A percentile compares a stretch with the other conserved stretches of the same genome.
phyloP scores from a whole-genome alignment of 2,329 filamentous ascomycete genomes.

The Xylariaceae sp. region DNA sequence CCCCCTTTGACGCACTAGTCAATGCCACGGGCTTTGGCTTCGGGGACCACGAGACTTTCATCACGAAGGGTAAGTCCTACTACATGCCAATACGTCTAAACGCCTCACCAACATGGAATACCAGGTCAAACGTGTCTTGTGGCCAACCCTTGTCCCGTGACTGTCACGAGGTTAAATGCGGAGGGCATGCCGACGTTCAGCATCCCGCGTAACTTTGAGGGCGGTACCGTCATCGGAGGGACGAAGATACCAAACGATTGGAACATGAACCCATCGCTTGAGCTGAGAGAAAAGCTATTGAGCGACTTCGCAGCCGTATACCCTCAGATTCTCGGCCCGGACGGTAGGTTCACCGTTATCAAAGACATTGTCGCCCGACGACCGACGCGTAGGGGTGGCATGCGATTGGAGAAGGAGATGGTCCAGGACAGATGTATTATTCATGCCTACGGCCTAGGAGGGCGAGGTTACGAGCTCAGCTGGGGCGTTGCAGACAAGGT shows the following conservation, averaged over 20 bases:
- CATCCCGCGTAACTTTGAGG: conserved; percentile 55
- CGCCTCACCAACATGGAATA: conserved; percentile 20
- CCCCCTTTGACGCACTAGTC: conserved; percentile 33
- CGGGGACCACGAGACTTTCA: conserved; percentile 37
- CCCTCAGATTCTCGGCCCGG: conserved; percentile 25
- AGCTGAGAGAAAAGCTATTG: conserved; percentile 45
- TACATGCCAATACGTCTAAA: not conserved
- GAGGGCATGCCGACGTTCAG: conserved; percentile 60
- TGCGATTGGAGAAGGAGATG: conserved; percentile 49
- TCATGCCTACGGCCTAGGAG: conserved; percentile 56
- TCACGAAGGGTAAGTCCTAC: conserved; percentile 36
- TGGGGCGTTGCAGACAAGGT: conserved; percentile 54
- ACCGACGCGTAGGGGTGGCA: conserved; percentile 41
- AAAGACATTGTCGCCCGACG: conserved; percentile 42
- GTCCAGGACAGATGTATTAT: conserved; percentile 34
- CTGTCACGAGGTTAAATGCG: conserved; percentile 54
- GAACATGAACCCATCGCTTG: conserved; percentile 43
- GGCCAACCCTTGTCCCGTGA: conserved; percentile 31
- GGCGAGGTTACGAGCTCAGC: conserved; percentile 56
- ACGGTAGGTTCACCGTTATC: conserved; percentile 32
- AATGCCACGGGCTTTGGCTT: conserved; percentile 45
- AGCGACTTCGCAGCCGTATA: conserved; percentile 29
- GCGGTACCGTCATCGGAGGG: conserved; percentile 61
- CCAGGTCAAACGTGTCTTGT: conserved; percentile 42
- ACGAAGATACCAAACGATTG: conserved; percentile 58